Percentiles rank a stretch among this genome's conserved stretches.
These are phyloP conservation scores for Trichoderma pleuroti DNA, from an alignment of 2,329 filamentous ascomycete genomes.

Conservation along the genomic window DNA sequence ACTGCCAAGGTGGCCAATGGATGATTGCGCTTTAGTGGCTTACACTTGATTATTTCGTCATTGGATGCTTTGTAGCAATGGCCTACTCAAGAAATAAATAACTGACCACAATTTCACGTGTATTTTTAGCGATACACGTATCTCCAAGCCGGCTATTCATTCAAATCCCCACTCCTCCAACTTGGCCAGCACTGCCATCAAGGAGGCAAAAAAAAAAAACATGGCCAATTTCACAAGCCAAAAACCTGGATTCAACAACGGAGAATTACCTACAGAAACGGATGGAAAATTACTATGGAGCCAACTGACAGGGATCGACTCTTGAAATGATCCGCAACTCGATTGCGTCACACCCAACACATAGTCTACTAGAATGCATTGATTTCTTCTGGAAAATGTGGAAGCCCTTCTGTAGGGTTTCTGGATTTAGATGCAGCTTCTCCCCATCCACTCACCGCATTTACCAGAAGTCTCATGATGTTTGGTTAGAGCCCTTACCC, in stretches of 20 bases:
- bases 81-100: neutral
- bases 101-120: neutral
- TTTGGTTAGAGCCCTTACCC: neutral
- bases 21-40: neutral
- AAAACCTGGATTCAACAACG: neutral
- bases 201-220: neutral
- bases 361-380: neutral
- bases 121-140: neutral
- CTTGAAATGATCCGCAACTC: slow-evolving; percentile 2
- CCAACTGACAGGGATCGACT: neutral
- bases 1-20: neutral
- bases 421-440: neutral
- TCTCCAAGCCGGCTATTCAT: neutral
- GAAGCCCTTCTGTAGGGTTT: neutral
- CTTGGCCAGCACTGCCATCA: neutral
- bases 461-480: neutral
- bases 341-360: slow-evolving; percentile 9
- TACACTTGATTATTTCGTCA: neutral
- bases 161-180: neutral
- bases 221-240: neutral
- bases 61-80: neutral
- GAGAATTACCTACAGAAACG: neutral
- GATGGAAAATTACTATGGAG: neutral
- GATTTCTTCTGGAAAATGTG: neutral
- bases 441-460: slow-evolving; percentile 7